Evolutionary conservation across 176 grass and related monocot species (phyloP), one percentile per base, ranked within the genome.

Genomic region (Puccinellia tenuiflora): DNA sequence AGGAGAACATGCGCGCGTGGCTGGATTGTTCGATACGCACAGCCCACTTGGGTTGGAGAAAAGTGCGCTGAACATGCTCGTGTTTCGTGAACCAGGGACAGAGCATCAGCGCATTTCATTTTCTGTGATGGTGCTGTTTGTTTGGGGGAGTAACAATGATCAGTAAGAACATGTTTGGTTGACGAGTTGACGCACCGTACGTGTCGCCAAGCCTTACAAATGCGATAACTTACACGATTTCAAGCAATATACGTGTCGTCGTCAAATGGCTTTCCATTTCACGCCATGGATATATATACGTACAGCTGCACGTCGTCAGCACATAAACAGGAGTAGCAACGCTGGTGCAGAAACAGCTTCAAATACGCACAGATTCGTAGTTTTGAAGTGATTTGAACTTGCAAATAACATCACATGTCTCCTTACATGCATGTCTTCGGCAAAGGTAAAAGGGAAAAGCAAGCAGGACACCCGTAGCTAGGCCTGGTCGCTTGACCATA

Each of bases 381-480:
- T 24, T 68, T 79, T 47, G 26, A 29, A 46, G 25, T 31, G 39
- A 12, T 69, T 87, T 74, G 78, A 64, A 78, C 10, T 35, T 18
- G 64, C 15, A 79, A 56, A 84, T 55, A 39, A 39, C 25, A 72
- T 68, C n/a, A n/a, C 42, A 38, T 26, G 30, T 51, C 48, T 51
- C 42, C 46, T 78, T 73, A 54, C 80, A 84, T 34, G 75, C 80
- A 84, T 43, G 75, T 65, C 10, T 39, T 46, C 18, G 39, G 6
- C 31, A 39, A 64, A 43, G 59, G 38, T 30, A 65, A 69, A 26
- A 33, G 47, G 21, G 24, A 7, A 7, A 65, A 51, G 24, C 34
- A 82, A 76, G 31, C 12, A 17, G 21, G 74, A 64, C 53, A 64
- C 53, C 65, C 10, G 6, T n/a, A 39, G 40, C 33, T 34, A 14